These are phyloP conservation scores for Coemansia sp. DNA, from an alignment of 192 early-diverging fungal genomes.

Conservation along the genomic window DNA sequence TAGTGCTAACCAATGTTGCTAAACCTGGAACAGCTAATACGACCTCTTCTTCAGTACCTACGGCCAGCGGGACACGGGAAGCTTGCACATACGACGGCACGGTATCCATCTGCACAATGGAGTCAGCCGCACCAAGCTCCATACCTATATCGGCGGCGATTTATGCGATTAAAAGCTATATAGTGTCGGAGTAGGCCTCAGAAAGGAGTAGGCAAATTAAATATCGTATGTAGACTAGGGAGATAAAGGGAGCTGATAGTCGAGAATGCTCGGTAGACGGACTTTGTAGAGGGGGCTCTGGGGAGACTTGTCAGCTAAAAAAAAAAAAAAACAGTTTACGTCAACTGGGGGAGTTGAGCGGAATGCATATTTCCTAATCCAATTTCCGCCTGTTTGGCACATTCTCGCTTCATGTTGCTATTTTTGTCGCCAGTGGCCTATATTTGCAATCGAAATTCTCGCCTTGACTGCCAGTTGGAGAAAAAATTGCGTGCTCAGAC, in stretches of 20 bases:
- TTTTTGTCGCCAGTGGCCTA: neutral
- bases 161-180: neutral
- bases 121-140: neutral
- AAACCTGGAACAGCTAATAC: neutral
- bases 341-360: neutral
- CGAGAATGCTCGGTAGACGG: neutral
- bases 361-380: neutral
- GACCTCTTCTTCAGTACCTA: neutral
- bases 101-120: neutral
- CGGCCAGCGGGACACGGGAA: neutral
- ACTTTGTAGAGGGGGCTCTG: neutral
- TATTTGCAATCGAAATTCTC: neutral
- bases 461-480: neutral
- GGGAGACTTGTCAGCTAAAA: neutral
- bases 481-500: neutral
- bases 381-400: neutral
- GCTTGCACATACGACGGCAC: neutral
- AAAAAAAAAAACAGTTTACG: neutral
- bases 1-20: neutral
- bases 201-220: neutral
- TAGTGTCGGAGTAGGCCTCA: neutral
- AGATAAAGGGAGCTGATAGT: neutral
- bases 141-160: neutral
- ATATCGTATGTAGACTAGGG: neutral
- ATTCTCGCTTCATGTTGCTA: slow-evolving; percentile 1